Evolutionary conservation across 1,284 basidiomycete species (phyloP).

Genomic region (Mycosarcoma maydis): DNA sequence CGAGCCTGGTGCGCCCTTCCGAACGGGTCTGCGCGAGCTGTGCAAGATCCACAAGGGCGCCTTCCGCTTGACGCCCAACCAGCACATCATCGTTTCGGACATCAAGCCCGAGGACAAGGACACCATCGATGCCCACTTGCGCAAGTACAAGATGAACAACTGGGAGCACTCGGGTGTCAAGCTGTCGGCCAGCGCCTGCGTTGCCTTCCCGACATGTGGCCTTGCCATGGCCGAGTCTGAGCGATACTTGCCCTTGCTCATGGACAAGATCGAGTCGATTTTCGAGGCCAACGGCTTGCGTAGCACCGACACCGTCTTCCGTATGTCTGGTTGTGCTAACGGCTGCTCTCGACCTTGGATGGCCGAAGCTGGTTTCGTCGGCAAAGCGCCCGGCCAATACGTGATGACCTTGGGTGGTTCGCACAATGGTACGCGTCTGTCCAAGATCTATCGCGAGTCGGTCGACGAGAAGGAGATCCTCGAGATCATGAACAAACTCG

Average conservation of each 20-base stretch:
- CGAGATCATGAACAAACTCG: slow-evolving; percentile 87
- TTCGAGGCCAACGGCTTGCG: slow-evolving; percentile 91
- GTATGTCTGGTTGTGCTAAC: slow-evolving; percentile 75
- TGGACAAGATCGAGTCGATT: slow-evolving; percentile 94
- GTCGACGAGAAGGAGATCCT: slow-evolving; percentile 95
- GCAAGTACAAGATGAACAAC: slow-evolving; percentile 91
- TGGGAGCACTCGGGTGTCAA: slow-evolving; percentile 82
- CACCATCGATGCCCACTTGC: slow-evolving; percentile 80
- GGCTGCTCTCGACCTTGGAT: slow-evolving; percentile 79
- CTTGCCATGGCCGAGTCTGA: slow-evolving; percentile 96
- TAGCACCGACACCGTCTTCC: slow-evolving; percentile 94
- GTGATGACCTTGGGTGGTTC: slow-evolving; percentile 95
- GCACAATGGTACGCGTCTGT: slow-evolving; percentile 89
- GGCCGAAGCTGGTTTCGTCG: slow-evolving; percentile 93
- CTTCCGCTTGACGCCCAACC: slow-evolving; percentile 87
- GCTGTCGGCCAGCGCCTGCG: slow-evolving; percentile 76
- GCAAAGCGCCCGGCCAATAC: slow-evolving; percentile 93
- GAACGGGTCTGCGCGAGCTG: slow-evolving; percentile 89
- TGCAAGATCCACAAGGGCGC: slow-evolving; percentile 91
- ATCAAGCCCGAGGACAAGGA: slow-evolving; percentile 74
- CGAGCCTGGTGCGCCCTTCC: slow-evolving; percentile 88
- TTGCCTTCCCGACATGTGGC: slow-evolving; percentile 94
- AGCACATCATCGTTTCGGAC: slow-evolving; percentile 90
- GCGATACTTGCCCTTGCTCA: slow-evolving; percentile 89
- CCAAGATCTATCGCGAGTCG: slow-evolving; percentile 89